A percentile compares a stretch with the other conserved stretches of the same genome.
These are phyloP conservation scores for Entonaema liquescens DNA, from an alignment of 495 filamentous ascomycete genomes.

Conservation along the genomic window DNA sequence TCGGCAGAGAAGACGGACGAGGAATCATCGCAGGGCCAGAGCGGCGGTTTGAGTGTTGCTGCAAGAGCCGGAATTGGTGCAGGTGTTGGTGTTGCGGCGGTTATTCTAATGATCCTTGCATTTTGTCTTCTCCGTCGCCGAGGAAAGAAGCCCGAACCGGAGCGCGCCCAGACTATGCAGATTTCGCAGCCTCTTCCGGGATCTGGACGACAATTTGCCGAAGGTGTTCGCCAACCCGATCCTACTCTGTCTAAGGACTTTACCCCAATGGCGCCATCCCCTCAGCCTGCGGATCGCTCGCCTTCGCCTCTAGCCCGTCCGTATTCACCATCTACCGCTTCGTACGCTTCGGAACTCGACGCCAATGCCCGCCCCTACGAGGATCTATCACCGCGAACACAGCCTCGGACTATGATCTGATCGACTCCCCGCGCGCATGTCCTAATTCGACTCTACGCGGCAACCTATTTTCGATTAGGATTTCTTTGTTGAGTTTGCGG, in stretches of 20 bases:
- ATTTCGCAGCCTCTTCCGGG: constrained; percentile 56
- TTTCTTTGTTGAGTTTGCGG: constrained; percentile 13
- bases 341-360: constrained; percentile 49
- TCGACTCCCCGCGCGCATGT: neutral
- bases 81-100: constrained; percentile 47
- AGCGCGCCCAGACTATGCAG: constrained; percentile 40
- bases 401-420: constrained; percentile 58
- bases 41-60: constrained; percentile 43
- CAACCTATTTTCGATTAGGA: constrained; percentile 1
- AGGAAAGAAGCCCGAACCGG: constrained; percentile 27
- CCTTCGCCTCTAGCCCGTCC: constrained; percentile 22
- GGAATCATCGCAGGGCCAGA: neutral
- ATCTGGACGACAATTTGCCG: constrained; percentile 48
- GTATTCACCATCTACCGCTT: constrained; percentile 32
- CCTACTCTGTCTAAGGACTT: constrained; percentile 30
- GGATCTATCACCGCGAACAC: constrained; percentile 54
- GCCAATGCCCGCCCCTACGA: constrained; percentile 56
- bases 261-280: constrained; percentile 8
- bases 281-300: neutral
- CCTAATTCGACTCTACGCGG: neutral
- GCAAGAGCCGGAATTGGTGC: constrained; percentile 57
- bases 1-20: constrained; percentile 14
- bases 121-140: constrained; percentile 47
- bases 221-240: constrained; percentile 32
- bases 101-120: constrained; percentile 43